Percentiles rank a stretch among this genome's conserved stretches.
Conservation (phyloP, 1,284 basidiomycete species). For the Trametes hirsuta region DNA sequence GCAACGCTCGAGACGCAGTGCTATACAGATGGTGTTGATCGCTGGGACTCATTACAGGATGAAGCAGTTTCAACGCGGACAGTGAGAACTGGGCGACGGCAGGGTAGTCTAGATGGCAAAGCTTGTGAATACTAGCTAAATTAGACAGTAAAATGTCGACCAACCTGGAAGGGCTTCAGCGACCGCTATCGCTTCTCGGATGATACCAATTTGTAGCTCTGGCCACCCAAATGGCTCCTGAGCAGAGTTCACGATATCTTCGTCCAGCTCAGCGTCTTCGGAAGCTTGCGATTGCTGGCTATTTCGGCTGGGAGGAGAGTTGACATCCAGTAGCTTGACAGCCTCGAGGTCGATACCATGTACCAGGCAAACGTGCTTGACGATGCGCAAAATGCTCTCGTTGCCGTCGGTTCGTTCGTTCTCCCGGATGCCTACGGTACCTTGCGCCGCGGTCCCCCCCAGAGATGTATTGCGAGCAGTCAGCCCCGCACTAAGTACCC, state of each 20-base stretch:
- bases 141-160: background rate
- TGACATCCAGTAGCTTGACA: constrained; percentile 50
- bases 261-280: constrained; percentile 32
- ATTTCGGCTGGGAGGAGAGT: constrained; percentile 10
- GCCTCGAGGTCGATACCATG: constrained; percentile 80
- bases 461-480: constrained; percentile 46
- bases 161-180: constrained; percentile 90
- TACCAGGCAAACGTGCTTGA: constrained; percentile 74
- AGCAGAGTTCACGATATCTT: constrained; percentile 45
- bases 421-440: constrained; percentile 67
- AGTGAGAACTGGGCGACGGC: constrained; percentile 79
- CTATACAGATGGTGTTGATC: constrained; percentile 83
- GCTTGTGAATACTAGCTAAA: background rate
- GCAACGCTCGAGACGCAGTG: constrained; percentile 69
- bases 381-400: constrained; percentile 70
- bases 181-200: constrained; percentile 89
- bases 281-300: constrained; percentile 27
- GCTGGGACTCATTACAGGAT: constrained; percentile 63
- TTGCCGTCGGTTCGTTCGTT: constrained; percentile 81
- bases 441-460: constrained; percentile 39
- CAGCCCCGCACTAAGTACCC: constrained; percentile 43
- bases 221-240: constrained; percentile 85
- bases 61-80: constrained; percentile 74
- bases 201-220: constrained; percentile 87
- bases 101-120: constrained; percentile 59